Evolutionary conservation across 805 yeast species (phyloP).

Genomic region (Metschnikowia anglica): DNA sequence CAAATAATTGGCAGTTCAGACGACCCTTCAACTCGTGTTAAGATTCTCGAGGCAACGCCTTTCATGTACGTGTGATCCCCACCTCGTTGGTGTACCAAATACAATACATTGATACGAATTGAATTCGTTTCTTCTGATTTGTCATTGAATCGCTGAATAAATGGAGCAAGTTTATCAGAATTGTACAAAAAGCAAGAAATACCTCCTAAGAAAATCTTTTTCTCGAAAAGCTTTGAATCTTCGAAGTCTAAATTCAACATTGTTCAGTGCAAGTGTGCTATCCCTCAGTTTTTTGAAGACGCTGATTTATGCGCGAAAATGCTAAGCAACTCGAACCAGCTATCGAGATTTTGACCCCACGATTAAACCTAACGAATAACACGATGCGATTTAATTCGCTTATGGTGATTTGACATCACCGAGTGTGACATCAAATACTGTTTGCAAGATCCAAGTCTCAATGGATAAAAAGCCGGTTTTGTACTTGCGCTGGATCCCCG

Average conservation of each 20-base stretch:
- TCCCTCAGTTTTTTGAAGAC: background rate
- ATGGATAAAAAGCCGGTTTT: background rate
- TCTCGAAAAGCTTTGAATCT: constrained; percentile 7
- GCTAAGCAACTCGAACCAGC: too few species aligned
- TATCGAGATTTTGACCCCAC: too few species aligned
- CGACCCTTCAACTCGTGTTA: constrained; percentile 26
- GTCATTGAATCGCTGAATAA: constrained; percentile 23
- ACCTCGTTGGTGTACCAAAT: constrained; percentile 48
- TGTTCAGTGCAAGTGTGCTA: background rate
- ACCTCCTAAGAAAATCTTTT: constrained; percentile 42
- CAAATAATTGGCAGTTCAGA: constrained; percentile 39
- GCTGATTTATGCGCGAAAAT: too few species aligned
- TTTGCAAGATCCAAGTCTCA: too few species aligned
- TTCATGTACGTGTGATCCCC: constrained; percentile 39
- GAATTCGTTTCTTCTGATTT: constrained; percentile 12
- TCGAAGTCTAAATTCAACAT: constrained; percentile 18
- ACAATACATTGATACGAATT: constrained; percentile 40
- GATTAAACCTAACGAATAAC: too few species aligned
- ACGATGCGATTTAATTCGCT: too few species aligned
- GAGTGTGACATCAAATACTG: too few species aligned
- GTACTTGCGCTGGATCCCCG: background rate
- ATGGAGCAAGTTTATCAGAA: constrained; percentile 27
- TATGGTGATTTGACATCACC: too few species aligned
- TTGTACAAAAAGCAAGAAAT: constrained; percentile 46
- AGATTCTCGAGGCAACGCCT: constrained; percentile 38